These are phyloP conservation scores for Populus simonii DNA, from an alignment of 345 rosid species.

Conservation along the genomic window DNA sequence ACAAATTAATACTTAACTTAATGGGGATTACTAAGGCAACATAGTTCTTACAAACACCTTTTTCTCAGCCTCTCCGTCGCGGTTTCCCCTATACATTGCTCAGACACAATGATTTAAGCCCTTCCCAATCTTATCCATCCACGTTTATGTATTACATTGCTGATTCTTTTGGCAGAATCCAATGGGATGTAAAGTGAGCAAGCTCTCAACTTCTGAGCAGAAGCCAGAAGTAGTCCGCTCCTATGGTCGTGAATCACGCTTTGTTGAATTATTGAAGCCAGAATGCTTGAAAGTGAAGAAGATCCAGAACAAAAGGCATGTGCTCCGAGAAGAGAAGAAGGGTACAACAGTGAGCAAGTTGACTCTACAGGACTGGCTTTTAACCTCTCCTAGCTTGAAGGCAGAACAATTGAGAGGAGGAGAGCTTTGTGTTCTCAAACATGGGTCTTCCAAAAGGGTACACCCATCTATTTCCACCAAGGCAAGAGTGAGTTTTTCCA, in stretches of 20 bases:
- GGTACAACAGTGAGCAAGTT: not conserved
- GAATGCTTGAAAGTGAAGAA: constrained; percentile 20
- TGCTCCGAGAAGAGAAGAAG: constrained; percentile 9
- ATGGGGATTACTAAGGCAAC: not conserved
- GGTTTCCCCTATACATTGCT: not conserved
- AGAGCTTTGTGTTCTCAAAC: constrained; percentile 23
- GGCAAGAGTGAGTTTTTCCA: not conserved
- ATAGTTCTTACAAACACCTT: not conserved
- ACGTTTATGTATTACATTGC: not conserved
- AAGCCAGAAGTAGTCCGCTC: not conserved
- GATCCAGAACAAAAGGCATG: not conserved
- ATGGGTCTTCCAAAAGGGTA: constrained; percentile 20
- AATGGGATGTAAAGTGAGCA: constrained; percentile 29
- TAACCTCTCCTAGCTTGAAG: constrained; percentile 26
- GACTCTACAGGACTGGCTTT: constrained; percentile 41
- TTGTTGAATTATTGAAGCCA: constrained; percentile 21
- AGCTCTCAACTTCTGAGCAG: constrained; percentile 3
- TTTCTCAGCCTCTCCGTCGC: constrained; percentile 3
- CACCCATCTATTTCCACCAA: constrained; percentile 11
- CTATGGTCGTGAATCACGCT: constrained; percentile 2
- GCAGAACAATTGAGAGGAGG: constrained; percentile 20
- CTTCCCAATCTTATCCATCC: not conserved
- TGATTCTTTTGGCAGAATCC: not conserved
- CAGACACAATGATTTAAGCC: not conserved
- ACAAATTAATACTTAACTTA: too few species aligned